Conservation (phyloP, 2,329 filamentous ascomycete species). For the Macrophomina tecta region DNA sequence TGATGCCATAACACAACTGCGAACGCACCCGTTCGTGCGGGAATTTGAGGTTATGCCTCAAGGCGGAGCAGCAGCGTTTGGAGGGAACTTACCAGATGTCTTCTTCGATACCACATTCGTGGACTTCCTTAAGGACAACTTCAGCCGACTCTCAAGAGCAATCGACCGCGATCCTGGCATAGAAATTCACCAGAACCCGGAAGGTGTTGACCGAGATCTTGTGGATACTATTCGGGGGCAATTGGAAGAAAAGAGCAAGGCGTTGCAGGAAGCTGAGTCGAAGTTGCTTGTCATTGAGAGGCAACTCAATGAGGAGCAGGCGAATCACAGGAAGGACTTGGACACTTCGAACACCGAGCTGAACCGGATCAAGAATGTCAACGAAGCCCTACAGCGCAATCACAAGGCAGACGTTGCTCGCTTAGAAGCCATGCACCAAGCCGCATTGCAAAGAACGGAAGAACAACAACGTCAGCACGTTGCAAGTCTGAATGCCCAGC, state of each 20-base stretch:
- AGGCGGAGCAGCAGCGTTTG: constrained; percentile 48
- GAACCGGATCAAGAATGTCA: constrained; percentile 66
- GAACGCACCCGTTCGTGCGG: constrained; percentile 77
- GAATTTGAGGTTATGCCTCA: constrained; percentile 89
- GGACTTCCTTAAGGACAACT: constrained; percentile 95
- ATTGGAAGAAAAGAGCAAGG: constrained; percentile 73
- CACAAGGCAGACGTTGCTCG: constrained; percentile 71
- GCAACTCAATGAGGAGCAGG: constrained; percentile 72
- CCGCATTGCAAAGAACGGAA: constrained; percentile 49
- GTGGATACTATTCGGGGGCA: constrained; percentile 84
- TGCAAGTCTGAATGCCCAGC: constrained; percentile 42
- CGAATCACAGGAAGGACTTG: constrained; percentile 71
- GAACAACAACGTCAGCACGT: constrained; percentile 55
- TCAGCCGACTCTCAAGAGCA: constrained; percentile 79
- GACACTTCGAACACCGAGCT: constrained; percentile 52
- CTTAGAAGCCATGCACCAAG: constrained; percentile 46
- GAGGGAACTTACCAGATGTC: constrained; percentile 72
- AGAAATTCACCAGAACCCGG: constrained; percentile 78
- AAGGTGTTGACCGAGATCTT: constrained; percentile 90
- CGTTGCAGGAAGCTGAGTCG: constrained; percentile 62
- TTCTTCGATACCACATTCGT: constrained; percentile 88
- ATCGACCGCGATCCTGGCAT: constrained; percentile 90
- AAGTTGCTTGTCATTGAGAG: constrained; percentile 62
- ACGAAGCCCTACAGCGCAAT: constrained; percentile 72
- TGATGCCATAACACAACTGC: constrained; percentile 77